Conservation (phyloP, 768 basidiomycete species). For the Ramaria rubella region DNA sequence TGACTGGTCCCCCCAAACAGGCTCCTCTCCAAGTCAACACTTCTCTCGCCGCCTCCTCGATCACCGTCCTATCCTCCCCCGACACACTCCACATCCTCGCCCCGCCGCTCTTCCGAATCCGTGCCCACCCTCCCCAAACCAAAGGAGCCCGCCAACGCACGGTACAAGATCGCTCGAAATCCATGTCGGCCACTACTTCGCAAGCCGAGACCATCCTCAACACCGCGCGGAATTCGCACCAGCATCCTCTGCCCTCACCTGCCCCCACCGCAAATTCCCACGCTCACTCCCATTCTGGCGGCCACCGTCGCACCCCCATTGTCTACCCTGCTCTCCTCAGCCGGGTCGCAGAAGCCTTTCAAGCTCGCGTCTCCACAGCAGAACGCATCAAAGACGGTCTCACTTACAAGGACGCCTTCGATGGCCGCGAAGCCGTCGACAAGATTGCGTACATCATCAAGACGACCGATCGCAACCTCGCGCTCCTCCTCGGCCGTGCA, state of each 20-base stretch:
- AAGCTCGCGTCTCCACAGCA: conserved; percentile 63
- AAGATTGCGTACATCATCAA: conserved; percentile 98
- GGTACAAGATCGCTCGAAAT: conserved; percentile 66
- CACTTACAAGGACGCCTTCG: conserved; percentile 93
- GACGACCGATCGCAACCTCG: conserved; percentile 94
- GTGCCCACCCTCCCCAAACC: conserved; percentile 51
- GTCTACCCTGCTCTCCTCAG: conserved; percentile 97
- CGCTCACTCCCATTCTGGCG: conserved; percentile 25
- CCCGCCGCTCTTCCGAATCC: conserved; percentile 66
- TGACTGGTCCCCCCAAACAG: background rate
- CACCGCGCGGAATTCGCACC: conserved; percentile 14
- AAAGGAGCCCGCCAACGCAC: conserved; percentile 44
- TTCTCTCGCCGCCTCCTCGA: background rate
- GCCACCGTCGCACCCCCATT: conserved; percentile 55
- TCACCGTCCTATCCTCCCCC: conserved; percentile 19
- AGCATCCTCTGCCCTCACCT: conserved; percentile 19
- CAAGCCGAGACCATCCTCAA: conserved; percentile 41
- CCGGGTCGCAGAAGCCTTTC: conserved; percentile 90
- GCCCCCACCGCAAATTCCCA: conserved; percentile 22
- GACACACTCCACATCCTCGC: conserved; percentile 24
- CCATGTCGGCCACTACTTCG: conserved; percentile 59
- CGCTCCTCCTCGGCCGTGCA: conserved; percentile 89
- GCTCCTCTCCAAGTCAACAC: background rate
- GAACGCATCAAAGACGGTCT: conserved; percentile 93
- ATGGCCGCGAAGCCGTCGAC: conserved; percentile 95